These are phyloP conservation scores for Aspergillus felis DNA, from an alignment of 2,329 filamentous ascomycete species.

Conservation along the genomic window DNA sequence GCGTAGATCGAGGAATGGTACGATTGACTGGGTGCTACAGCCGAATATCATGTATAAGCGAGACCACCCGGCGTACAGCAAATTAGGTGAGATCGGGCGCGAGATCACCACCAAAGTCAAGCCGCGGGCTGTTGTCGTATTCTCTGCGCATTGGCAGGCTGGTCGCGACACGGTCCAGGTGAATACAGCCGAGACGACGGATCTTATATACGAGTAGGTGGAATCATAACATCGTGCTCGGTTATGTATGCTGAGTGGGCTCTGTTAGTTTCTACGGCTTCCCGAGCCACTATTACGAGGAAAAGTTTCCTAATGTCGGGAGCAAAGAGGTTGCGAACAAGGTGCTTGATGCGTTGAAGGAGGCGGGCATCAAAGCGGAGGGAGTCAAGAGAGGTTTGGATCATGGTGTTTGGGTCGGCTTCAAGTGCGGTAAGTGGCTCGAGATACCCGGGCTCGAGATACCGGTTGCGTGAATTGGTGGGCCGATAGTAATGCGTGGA, in stretches of 20 bases:
- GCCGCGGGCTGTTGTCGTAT: conserved; percentile 68
- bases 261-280: conserved; percentile 63
- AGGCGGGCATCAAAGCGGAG: conserved; percentile 57
- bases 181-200: conserved; percentile 61
- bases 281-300: conserved; percentile 64
- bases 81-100: conserved; percentile 61
- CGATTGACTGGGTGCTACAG: conserved; percentile 13
- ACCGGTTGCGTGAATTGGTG: background rate
- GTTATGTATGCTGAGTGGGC: background rate
- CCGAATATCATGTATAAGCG: conserved; percentile 67
- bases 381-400: conserved; percentile 64
- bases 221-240: too few species aligned
- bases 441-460: background rate
- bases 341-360: conserved; percentile 53
- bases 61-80: conserved; percentile 62
- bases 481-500: background rate
- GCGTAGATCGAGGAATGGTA: background rate
- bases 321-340: conserved; percentile 56
- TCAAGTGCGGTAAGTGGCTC: conserved; percentile 49
- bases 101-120: conserved; percentile 69
- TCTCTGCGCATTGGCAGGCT: conserved; percentile 75
- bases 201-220: conserved; percentile 65
- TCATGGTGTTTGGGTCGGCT: conserved; percentile 71
- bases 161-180: conserved; percentile 54
- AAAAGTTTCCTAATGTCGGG: conserved; percentile 62